phyloP scores from a whole-genome alignment of 2,329 filamentous ascomycete species.

The Emergomyces orientalis region DNA sequence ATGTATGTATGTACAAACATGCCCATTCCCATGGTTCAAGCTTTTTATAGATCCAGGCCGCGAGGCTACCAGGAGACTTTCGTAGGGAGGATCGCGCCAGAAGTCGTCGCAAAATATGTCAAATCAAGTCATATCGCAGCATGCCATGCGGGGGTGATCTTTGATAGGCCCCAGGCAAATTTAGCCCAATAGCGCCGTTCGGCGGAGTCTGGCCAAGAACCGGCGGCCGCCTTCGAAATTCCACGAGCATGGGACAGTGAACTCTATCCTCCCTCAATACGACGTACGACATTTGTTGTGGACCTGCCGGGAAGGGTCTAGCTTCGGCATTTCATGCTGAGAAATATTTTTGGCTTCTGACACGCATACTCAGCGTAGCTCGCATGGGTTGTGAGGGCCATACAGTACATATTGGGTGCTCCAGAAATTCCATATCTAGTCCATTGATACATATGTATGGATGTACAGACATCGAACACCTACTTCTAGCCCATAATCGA shows the following conservation, averaged over 20 bases:
- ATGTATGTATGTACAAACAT: too few relatives aligned
- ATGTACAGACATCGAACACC: too few relatives aligned
- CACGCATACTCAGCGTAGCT: too few relatives aligned
- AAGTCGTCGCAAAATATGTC: neutral
- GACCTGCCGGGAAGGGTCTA: neutral
- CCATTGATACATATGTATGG: too few relatives aligned
- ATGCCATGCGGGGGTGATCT: neutral
- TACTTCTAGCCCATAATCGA: too few relatives aligned
- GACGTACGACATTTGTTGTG: neutral
- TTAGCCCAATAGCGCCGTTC: neutral
- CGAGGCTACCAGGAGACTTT: neutral
- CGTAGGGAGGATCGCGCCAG: neutral
- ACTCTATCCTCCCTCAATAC: neutral
- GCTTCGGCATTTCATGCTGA: neutral
- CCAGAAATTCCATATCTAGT: too few relatives aligned
- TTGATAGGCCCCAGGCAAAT: neutral
- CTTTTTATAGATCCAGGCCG: neutral
- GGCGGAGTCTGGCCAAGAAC: neutral
- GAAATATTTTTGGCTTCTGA: too few relatives aligned
- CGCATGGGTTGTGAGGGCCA: too few relatives aligned
- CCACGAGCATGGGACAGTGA: neutral
- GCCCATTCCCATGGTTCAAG: neutral
- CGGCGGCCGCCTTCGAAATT: neutral
- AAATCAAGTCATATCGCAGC: neutral
- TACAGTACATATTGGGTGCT: too few relatives aligned